Evolutionary conservation across 192 early-diverging fungal species (phyloP), one percentile per base, ranked within the genome.

Genomic region (Diversispora eburnea): DNA sequence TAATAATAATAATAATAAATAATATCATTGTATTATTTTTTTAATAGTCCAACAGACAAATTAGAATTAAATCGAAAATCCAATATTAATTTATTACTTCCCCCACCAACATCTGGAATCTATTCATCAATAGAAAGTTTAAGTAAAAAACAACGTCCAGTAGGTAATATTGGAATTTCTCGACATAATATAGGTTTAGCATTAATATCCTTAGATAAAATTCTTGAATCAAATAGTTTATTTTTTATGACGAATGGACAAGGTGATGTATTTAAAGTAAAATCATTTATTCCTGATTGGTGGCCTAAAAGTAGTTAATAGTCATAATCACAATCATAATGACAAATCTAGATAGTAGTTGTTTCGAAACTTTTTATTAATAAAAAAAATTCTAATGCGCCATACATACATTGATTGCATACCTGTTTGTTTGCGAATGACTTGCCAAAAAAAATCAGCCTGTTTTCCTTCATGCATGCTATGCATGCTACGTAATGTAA

Each of bases 211-310:
- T 61, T 72, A 22, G 72, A 73, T 64, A 13, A 39, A 20, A 33
- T 73, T 41, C 20, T 64, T 19, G 17, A 39, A 5, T 47, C 63
- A 25, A 42, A 62, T 52, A 2, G 25, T 33, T 33, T 33, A 33
- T 49, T 73, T 12, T 6, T 42, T 22, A 33, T 73, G 4, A 12
- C 25, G 8, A 48, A 55, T 51, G 60, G 48, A 64, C 22, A 51
- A 42, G 61, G 61, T 5, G 47, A 64, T 3, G 17, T 20, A 20
- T 55, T 47, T 12, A 73, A 39, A 43, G n/a, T 73, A 47, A 73
- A 64, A 55, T 47, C 72, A 33, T 73, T 73, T 65, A 19, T 64
- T 15, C 72, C 72, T 42, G 9, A 19, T 55, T 64, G 72, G 72
- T 73, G 72, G 72, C 61, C 72, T 19, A 73, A 73, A 57, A 39